A percentile compares a stretch with the other conserved stretches of the same genome.
Conservation (phyloP, 2,329 filamentous ascomycete genomes). For the Capronia coronata region DNA sequence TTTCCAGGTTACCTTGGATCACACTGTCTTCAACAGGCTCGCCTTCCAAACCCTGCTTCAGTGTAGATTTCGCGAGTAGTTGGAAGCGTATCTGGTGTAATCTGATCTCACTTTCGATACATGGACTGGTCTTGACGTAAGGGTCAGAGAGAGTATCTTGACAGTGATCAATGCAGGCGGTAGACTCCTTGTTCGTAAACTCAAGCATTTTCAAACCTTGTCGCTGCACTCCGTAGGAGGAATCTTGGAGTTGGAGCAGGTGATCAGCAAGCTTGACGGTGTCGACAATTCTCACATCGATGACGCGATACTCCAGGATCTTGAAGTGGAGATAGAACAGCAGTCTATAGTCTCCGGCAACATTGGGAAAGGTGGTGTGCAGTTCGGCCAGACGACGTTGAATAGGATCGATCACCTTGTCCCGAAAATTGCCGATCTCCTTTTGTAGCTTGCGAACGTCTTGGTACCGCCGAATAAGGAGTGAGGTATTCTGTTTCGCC, state of each 20-base stretch:
- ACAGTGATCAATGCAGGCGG: conserved; percentile 13
- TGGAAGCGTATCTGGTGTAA: conserved; percentile 26
- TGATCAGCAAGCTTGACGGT: conserved; percentile 20
- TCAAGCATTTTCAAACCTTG: conserved; percentile 22
- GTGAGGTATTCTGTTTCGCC: conserved; percentile 23
- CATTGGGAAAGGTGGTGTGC: conserved; percentile 25
- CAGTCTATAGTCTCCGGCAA: conserved; percentile 26
- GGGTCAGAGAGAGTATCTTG: conserved; percentile 16
- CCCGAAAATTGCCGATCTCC: conserved; percentile 21
- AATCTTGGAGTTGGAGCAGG: conserved; percentile 20
- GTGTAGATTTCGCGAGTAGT: conserved; percentile 13
- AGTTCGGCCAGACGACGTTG: conserved; percentile 19
- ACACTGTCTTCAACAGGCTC: neutral
- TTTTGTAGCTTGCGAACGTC: conserved; percentile 24
- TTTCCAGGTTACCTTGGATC: conserved; percentile 1
- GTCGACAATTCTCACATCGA: conserved; percentile 25
- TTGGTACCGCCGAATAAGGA: conserved; percentile 25
- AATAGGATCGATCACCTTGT: conserved; percentile 23
- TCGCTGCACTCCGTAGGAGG: conserved; percentile 25
- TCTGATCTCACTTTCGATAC: conserved; percentile 28
- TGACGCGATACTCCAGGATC: conserved; percentile 25
- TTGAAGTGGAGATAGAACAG: conserved; percentile 28
- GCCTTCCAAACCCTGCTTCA: neutral
- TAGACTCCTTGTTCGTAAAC: conserved; percentile 20
- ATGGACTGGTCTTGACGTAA: conserved; percentile 13